Percentiles rank a stretch among this genome's conserved stretches.
Conservation (phyloP, 495 filamentous ascomycete species). For the Aspergillus ellipticus region DNA sequence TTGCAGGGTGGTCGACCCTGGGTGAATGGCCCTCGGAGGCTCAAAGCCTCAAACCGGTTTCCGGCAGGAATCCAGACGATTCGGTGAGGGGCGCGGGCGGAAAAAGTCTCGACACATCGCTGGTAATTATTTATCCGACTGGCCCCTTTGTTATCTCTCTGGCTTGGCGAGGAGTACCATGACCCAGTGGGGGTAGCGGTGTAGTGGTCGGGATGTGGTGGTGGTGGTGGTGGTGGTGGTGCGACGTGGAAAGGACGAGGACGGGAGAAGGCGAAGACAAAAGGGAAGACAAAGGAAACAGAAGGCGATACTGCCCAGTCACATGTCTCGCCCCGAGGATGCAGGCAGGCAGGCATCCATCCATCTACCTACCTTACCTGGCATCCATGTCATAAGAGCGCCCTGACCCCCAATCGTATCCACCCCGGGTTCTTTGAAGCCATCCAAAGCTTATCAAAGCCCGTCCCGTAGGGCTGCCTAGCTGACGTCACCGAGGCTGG, state of each 20-base stretch:
- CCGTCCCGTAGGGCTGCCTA: background rate
- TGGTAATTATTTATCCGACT: background rate
- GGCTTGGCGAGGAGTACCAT: background rate
- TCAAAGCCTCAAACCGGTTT: background rate
- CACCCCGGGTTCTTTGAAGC: background rate
- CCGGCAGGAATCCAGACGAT: background rate
- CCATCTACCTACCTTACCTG: too few species aligned
- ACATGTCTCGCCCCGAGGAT: background rate
- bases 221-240: too few species aligned
- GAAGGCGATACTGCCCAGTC: too few species aligned
- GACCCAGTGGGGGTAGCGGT: background rate
- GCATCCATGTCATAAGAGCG: too few species aligned
- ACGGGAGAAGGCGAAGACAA: too few species aligned
- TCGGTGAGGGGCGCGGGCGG: background rate
- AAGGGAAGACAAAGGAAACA: too few species aligned
- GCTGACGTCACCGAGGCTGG: background rate
- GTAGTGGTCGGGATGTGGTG: too few species aligned
- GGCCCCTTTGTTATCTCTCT: background rate
- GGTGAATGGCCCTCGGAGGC: background rate
- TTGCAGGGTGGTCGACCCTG: background rate
- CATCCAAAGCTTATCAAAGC: background rate
- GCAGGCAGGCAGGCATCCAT: too few species aligned
- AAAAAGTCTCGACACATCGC: background rate
- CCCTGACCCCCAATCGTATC: too few species aligned
- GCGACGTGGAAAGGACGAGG: too few species aligned